A percentile compares a stretch with the other conserved stretches of the same genome.
phyloP scores from a whole-genome alignment of 306 rosid species.

The Cicer yamashitae region DNA sequence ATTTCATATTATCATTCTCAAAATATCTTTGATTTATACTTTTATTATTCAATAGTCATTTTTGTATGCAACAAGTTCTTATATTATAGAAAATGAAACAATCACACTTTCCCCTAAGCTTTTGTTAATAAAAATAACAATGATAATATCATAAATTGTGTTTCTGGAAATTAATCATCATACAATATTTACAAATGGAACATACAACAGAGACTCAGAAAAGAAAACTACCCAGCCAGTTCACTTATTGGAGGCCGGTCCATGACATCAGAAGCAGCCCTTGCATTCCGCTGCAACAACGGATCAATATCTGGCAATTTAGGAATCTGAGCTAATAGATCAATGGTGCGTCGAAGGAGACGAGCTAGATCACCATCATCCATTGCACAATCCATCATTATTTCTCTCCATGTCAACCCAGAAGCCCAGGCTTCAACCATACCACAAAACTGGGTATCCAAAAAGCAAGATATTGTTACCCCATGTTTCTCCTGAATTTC shows the following conservation, averaged over 20 bases:
- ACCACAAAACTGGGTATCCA: slow-evolving; percentile 91
- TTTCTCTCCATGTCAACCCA: slow-evolving; percentile 92
- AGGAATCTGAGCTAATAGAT: slow-evolving; percentile 88
- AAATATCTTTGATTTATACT: no score
- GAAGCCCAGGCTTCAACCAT: slow-evolving; percentile 99
- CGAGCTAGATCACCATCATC: slow-evolving; percentile 98
- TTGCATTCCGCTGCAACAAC: slow-evolving; percentile 73
- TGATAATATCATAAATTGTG: slow-evolving; percentile 19
- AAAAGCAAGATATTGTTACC: slow-evolving; percentile 65
- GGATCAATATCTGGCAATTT: slow-evolving; percentile 87
- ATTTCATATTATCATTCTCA: no score
- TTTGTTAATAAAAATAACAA: background rate
- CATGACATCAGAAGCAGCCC: slow-evolving; percentile 78
- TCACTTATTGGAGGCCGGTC: slow-evolving; percentile 97
- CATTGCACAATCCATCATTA: slow-evolving; percentile 99
- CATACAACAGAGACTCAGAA: background rate
- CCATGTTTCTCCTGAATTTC: slow-evolving; percentile 83
- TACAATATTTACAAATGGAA: slow-evolving; percentile 41
- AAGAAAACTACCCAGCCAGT: slow-evolving; percentile 67
- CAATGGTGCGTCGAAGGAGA: slow-evolving; percentile 84
- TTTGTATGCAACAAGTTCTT: no score
- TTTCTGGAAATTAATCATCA: slow-evolving; percentile 4
- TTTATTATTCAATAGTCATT: no score
- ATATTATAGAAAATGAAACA: background rate
- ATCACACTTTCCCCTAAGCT: background rate